phyloP scores from a whole-genome alignment of 2,329 filamentous ascomycete species.

The Drechslerella dactyloides region DNA sequence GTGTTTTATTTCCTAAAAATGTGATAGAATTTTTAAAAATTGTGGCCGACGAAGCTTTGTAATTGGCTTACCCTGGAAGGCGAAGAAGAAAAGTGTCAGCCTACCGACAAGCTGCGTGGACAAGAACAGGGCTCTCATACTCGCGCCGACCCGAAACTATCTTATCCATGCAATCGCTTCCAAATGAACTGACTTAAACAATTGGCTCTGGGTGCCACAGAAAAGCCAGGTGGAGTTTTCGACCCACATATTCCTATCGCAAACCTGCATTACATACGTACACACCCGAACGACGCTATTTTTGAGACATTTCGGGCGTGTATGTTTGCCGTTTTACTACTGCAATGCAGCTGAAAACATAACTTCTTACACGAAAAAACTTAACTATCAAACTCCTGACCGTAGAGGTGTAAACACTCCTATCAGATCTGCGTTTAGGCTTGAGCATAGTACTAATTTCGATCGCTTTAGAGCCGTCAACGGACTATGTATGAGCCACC shows the following conservation, averaged over 20 bases:
- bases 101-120: background rate
- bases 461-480: background rate
- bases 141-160: background rate
- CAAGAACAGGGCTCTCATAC: background rate
- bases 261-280: background rate
- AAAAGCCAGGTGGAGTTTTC: background rate
- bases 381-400: background rate
- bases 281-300: too few relatives aligned
- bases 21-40: background rate
- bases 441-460: too few relatives aligned
- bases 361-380: background rate
- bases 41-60: background rate
- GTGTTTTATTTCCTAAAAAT: background rate
- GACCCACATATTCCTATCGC: slow-evolving; percentile 1
- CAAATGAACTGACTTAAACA: too few relatives aligned
- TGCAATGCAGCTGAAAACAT: too few relatives aligned
- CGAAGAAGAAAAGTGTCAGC: background rate
- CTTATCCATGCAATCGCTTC: background rate
- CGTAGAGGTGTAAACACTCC: too few relatives aligned
- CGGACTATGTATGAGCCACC: background rate
- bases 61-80: background rate
- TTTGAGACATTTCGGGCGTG: too few relatives aligned
- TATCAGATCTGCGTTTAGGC: too few relatives aligned
- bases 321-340: too few relatives aligned
- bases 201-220: too few relatives aligned